Conservation (phyloP, 768 basidiomycete species). For the Panus rudis region DNA sequence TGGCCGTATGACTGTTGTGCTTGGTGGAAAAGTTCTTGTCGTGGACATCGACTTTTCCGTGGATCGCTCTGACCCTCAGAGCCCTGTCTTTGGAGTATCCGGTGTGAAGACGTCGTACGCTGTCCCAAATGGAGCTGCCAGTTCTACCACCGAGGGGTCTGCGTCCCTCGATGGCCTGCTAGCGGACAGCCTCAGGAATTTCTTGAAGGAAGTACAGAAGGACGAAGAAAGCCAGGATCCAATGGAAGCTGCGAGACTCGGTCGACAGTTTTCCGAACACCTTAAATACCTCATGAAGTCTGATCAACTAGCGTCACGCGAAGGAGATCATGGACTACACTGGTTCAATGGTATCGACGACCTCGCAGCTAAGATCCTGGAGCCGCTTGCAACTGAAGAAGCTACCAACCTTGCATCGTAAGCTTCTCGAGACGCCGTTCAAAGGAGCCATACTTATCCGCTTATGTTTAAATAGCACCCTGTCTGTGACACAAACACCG, state of each 20-base stretch:
- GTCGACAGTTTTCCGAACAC: slow-evolving; percentile 43
- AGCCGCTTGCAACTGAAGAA: slow-evolving; percentile 46
- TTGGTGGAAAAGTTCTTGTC: slow-evolving; percentile 77
- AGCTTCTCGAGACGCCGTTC: background rate
- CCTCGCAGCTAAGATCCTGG: slow-evolving; percentile 39
- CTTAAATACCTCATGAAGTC: slow-evolving; percentile 66
- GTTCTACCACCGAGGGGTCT: slow-evolving; percentile 37
- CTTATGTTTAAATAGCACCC: slow-evolving; percentile 25
- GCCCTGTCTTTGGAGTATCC: slow-evolving; percentile 38
- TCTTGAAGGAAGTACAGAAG: slow-evolving; percentile 56
- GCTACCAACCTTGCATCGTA: slow-evolving; percentile 20
- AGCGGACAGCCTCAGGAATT: slow-evolving; percentile 45
- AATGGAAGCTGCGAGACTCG: slow-evolving; percentile 43
- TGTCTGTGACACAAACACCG: slow-evolving; percentile 37
- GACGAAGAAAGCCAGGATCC: slow-evolving; percentile 42
- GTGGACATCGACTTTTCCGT: slow-evolving; percentile 65
- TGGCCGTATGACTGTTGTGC: slow-evolving; percentile 46
- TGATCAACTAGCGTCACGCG: slow-evolving; percentile 56
- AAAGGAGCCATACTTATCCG: background rate
- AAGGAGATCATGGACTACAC: slow-evolving; percentile 55
- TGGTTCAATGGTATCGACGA: slow-evolving; percentile 71
- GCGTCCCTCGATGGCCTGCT: slow-evolving; percentile 60
- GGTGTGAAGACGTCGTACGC: slow-evolving; percentile 73
- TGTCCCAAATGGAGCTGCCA: slow-evolving; percentile 33
- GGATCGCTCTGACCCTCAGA: slow-evolving; percentile 29